Conservation (phyloP, 2,329 filamentous ascomycete genomes). For the Alternaria brassicae region DNA sequence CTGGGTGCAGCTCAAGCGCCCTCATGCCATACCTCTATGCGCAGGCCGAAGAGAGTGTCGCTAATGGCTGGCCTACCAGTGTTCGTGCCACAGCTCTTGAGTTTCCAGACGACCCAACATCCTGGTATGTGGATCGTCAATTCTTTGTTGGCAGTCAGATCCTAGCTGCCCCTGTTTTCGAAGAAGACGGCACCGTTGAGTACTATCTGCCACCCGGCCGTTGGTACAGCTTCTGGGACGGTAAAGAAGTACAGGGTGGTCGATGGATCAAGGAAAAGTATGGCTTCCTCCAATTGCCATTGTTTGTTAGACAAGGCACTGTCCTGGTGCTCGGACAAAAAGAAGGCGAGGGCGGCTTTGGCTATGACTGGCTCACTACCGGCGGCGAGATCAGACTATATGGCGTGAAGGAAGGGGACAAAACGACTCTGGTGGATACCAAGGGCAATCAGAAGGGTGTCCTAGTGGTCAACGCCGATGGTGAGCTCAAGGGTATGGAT, state of each 20-base stretch:
- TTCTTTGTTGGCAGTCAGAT: conserved; percentile 75
- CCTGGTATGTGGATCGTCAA: conserved; percentile 72
- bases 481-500: conserved; percentile 40
- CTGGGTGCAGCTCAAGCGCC: conserved; percentile 61
- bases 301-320: conserved; percentile 52
- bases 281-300: conserved; percentile 50
- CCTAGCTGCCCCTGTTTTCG: conserved; percentile 70
- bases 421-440: conserved; percentile 46
- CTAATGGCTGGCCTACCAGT: conserved; percentile 65
- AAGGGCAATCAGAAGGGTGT: conserved; percentile 40
- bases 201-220: conserved; percentile 68
- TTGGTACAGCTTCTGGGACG: conserved; percentile 60
- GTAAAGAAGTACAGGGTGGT: conserved; percentile 51
- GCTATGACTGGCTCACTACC: conserved; percentile 52
- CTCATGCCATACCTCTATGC: conserved; percentile 66
- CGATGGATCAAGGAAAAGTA: conserved; percentile 55
- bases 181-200: conserved; percentile 67
- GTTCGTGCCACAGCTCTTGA: conserved; percentile 72
- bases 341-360: conserved; percentile 49
- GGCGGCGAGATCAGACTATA: conserved; percentile 51
- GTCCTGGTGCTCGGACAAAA: conserved; percentile 51
- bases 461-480: conserved; percentile 39
- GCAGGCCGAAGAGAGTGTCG: conserved; percentile 59
- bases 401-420: conserved; percentile 45
- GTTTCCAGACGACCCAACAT: conserved; percentile 73